Conservation (phyloP, 495 filamentous ascomycete genomes). For the Xylaria sp. region DNA sequence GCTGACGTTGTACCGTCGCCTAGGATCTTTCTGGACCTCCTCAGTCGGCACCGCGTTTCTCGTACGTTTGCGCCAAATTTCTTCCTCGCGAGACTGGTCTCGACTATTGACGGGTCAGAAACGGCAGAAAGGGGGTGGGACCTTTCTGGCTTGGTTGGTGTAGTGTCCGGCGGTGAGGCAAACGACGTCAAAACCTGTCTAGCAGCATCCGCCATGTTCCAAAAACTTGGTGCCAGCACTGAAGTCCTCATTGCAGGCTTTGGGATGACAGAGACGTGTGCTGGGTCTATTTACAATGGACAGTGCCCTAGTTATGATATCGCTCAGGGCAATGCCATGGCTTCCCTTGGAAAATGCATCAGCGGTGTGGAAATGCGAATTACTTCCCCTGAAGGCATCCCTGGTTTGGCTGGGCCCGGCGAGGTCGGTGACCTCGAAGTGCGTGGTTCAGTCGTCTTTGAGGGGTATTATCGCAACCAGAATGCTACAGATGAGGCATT, state of each 20-base stretch:
- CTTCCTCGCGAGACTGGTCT: conserved; percentile 50
- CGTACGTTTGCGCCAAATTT: conserved; percentile 64
- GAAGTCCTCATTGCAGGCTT: conserved; percentile 57
- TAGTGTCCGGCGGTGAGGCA: conserved; percentile 32
- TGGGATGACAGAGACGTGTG: conserved; percentile 66
- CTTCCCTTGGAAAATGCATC: conserved; percentile 52
- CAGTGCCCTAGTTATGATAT: conserved; percentile 48
- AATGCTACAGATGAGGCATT: neutral
- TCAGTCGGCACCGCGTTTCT: conserved; percentile 51
- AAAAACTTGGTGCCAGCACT: conserved; percentile 40
- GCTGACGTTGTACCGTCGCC: conserved; percentile 53
- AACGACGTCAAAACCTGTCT: conserved; percentile 34
- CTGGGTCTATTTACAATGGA: conserved; percentile 52
- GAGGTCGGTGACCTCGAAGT: conserved; percentile 28
- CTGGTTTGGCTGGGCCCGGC: conserved; percentile 21
- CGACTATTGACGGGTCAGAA: conserved; percentile 4
- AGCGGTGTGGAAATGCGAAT: conserved; percentile 53
- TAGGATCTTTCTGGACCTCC: conserved; percentile 47
- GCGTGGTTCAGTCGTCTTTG: neutral
- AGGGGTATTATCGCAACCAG: neutral
- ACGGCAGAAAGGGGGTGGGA: conserved; percentile 28
- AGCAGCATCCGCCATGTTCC: conserved; percentile 42
- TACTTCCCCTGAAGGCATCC: conserved; percentile 32
- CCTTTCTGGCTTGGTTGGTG: conserved; percentile 15
- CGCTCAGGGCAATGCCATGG: conserved; percentile 33